Evolutionary conservation across 208 protist genomes (phyloP).

Genomic region (Acanthamoeba comandoni): DNA sequence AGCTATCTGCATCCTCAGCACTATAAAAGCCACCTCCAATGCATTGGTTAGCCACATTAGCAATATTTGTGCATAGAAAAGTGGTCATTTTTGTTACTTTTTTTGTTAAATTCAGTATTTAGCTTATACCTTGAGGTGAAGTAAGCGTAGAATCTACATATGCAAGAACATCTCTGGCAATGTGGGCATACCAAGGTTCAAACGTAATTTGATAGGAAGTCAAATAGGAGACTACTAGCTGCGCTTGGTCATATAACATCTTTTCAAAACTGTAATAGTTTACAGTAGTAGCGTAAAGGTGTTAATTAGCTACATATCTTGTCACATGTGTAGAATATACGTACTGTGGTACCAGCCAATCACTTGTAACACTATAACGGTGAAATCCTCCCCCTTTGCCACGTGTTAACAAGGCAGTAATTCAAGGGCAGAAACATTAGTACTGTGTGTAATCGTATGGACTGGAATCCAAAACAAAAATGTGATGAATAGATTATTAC

Average conservation of each 20-base stretch:
- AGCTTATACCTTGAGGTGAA: background rate
- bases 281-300: background rate
- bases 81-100: no score
- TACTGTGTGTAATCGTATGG: background rate
- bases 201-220: constrained; percentile 68
- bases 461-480: background rate
- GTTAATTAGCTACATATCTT: background rate
- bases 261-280: constrained; percentile 68
- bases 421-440: background rate
- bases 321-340: background rate
- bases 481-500: background rate
- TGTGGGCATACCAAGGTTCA: constrained; percentile 45
- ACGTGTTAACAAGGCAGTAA: background rate
- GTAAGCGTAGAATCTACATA: constrained; percentile 69
- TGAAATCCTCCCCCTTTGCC: constrained; percentile 73
- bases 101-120: background rate
- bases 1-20: constrained; percentile 83
- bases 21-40: constrained; percentile 78
- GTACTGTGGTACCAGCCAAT: constrained; percentile 80
- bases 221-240: constrained; percentile 56
- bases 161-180: constrained; percentile 40
- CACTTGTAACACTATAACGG: constrained; percentile 69
- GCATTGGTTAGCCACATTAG: background rate
- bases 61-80: background rate
- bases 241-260: constrained; percentile 81